Percentiles rank a stretch among this genome's conserved stretches.
Evolutionary conservation across 1,139 yeast species (phyloP).

Genomic region (Meyerozyma smithsonii): DNA sequence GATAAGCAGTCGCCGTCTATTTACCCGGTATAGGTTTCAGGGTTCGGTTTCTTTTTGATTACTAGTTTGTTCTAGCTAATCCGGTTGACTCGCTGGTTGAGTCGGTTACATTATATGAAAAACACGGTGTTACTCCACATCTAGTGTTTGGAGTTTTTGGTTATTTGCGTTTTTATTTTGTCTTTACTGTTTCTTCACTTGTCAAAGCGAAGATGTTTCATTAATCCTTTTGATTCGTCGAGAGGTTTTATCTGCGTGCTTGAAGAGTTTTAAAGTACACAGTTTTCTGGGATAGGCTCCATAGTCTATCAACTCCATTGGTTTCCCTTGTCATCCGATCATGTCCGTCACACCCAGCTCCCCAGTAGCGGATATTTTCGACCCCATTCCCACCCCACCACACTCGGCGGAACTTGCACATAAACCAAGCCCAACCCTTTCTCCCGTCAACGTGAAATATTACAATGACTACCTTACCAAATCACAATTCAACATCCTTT

Average conservation of each 20-base stretch:
- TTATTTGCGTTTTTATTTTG: neutral
- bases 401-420: neutral
- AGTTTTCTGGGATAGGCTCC: neutral
- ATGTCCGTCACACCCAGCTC: neutral
- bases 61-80: neutral
- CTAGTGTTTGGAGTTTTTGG: neutral
- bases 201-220: neutral
- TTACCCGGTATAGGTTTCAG: neutral
- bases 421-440: neutral
- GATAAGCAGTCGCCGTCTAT: neutral
- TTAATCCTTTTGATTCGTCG: neutral
- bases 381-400: constrained; percentile 1
- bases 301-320: neutral
- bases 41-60: neutral
- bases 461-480: constrained; percentile 38
- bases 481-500: constrained; percentile 37
- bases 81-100: neutral
- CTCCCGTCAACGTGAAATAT: constrained; percentile 38
- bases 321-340: neutral
- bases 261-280: neutral
- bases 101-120: neutral
- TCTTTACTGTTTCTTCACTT: neutral
- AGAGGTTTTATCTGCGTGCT: neutral
- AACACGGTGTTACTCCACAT: neutral
- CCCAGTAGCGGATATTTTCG: constrained; percentile 1